Base-by-base conservation (phyloP, 768 basidiomycete species). In the Pulveroboletus frians region DNA sequence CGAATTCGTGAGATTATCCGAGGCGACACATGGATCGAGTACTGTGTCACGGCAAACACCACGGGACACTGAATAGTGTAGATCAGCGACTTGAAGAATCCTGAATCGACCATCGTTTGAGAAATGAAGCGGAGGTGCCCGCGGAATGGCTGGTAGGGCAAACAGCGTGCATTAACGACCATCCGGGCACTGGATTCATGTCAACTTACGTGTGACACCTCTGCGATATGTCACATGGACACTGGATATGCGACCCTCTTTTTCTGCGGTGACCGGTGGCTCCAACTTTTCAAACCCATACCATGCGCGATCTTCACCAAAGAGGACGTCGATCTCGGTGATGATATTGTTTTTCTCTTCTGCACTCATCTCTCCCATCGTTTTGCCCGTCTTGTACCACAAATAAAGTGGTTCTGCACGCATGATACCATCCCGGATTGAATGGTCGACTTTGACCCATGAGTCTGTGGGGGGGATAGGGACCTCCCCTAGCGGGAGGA, bases 281-380 rank as follows among this genome's bases (percentile, higher is more conserved):
- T 81, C 71, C 3, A 91, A 59, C 57, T 78, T 83, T 55, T 91
- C 80, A 61, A 93, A 97, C 0, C 92, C 92, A 56, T 83, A 92
- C 83, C 89, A 91, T 0, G 91, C 81, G 8, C 77, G 73, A 46
- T 84, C 86, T 48, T 92, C 84, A 5, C 95, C 95, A 61, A 82
- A 96, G 0, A 91, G 68, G 3, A 97, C 76, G 61, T 98, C 94
- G n/a, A 98, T 53, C 66, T 98, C 93, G 1, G 93, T 97, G 59
- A 98, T 80, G 21, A 92, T 69, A 37, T 84, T 72, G 30, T 73
- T 62, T 51, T 76, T 74, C 56, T 86, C 79, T 35, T 76, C 75
- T 9, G 71, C 46, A n/a, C 68, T 71, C 79, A 89, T 82, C 18
- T 83, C 74, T 14, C 69, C 70, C 32, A 80, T 69, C 1, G 84